phyloP scores from a whole-genome alignment of 345 rosid genomes.

The Eucalyptus coolabah region DNA sequence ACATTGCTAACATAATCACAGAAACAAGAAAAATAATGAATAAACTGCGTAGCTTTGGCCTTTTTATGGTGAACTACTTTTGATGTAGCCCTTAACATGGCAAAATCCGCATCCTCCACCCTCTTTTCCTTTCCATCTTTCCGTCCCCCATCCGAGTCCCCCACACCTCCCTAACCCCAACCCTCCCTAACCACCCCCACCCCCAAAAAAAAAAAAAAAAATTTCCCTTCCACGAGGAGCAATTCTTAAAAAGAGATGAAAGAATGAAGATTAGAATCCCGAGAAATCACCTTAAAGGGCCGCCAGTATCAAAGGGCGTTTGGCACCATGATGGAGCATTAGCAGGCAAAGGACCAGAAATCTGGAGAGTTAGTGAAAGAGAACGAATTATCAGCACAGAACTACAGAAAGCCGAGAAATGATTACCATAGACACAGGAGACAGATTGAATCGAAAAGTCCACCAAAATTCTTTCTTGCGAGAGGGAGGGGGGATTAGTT shows the following conservation, averaged over 20 bases:
- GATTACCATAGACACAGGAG: background rate
- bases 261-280: background rate
- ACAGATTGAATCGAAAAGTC: background rate
- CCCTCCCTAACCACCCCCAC: too few relatives aligned
- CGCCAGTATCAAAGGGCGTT: conserved; percentile 87
- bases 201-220: too few relatives aligned
- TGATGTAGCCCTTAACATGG: background rate
- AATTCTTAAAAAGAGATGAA: background rate
- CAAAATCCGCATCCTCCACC: background rate
- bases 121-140: background rate
- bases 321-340: conserved; percentile 88
- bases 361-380: conserved; percentile 27
- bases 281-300: conserved; percentile 56
- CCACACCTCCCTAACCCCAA: too few relatives aligned
- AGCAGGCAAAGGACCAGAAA: conserved; percentile 51
- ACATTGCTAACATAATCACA: background rate
- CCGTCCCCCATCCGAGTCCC: background rate
- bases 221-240: background rate
- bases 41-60: background rate
- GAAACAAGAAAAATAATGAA: background rate
- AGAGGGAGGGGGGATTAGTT: too few relatives aligned
- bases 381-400: too few relatives aligned
- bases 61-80: too few relatives aligned
- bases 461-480: conserved; percentile 10
- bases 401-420: too few relatives aligned